Conservation (phyloP, 805 yeast genomes). For the Metschnikowia lochheadii region DNA sequence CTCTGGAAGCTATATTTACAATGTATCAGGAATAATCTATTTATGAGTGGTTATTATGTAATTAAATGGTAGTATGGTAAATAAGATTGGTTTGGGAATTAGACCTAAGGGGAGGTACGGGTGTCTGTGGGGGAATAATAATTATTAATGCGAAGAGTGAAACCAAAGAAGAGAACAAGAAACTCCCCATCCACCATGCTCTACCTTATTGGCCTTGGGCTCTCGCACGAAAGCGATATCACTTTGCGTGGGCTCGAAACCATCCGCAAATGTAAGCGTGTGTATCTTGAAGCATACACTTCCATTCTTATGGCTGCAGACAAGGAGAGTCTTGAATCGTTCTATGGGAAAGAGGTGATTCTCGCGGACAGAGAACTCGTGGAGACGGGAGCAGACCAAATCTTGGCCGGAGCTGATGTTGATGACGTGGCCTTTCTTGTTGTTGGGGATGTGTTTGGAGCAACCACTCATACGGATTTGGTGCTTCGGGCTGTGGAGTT, state of each 20-base stretch:
- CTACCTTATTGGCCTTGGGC: slow-evolving; percentile 86
- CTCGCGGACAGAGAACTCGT: slow-evolving; percentile 94
- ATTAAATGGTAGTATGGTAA: no score
- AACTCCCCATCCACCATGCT: slow-evolving; percentile 48
- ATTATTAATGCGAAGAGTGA: no score
- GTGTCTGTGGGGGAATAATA: background rate
- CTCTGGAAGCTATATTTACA: no score
- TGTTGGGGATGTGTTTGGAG: slow-evolving; percentile 97
- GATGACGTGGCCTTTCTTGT: slow-evolving; percentile 92
- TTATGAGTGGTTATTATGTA: no score
- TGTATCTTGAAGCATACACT: slow-evolving; percentile 94
- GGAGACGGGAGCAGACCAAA: slow-evolving; percentile 81
- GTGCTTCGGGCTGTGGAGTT: slow-evolving; percentile 87
- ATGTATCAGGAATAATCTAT: no score
- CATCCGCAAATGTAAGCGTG: slow-evolving; percentile 78
- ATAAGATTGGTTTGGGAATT: no score
- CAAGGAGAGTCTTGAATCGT: slow-evolving; percentile 65
- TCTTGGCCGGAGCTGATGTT: slow-evolving; percentile 67
- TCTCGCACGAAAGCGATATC: slow-evolving; percentile 83
- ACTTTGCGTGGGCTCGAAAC: slow-evolving; percentile 91
- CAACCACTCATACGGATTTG: slow-evolving; percentile 95
- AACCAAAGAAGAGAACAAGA: no score
- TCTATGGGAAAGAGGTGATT: slow-evolving; percentile 79
- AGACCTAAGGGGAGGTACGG: background rate
- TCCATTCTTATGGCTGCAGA: slow-evolving; percentile 93